Evolutionary conservation across 108 stramenopile species (phyloP).

Genomic region (Cyclotella choctawhatcheeana): DNA sequence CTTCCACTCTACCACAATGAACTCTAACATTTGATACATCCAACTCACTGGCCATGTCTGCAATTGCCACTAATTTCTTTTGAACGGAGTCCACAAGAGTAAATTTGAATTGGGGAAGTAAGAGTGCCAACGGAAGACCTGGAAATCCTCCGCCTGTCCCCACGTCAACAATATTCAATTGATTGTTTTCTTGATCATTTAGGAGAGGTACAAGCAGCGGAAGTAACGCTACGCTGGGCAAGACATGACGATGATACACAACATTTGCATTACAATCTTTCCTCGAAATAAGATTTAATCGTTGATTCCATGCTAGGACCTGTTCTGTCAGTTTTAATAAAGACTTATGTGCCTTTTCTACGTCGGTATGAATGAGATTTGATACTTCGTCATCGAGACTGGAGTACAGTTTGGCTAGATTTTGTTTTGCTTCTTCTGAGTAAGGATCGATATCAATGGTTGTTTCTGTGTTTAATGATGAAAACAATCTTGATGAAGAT

Average conservation of each 20-base stretch:
- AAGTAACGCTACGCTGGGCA: conserved; percentile 76
- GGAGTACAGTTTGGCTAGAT: conserved; percentile 26
- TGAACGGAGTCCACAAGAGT: conserved; percentile 80
- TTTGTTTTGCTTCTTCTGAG: conserved; percentile 27
- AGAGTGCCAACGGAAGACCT: conserved; percentile 87
- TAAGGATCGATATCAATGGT: conserved; percentile 34
- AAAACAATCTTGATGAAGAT: conserved; percentile 1
- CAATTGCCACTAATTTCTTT: conserved; percentile 81
- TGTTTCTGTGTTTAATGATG: background rate
- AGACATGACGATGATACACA: conserved; percentile 79
- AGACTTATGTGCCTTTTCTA: conserved; percentile 47
- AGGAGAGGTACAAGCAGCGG: conserved; percentile 40
- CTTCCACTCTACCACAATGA: conserved; percentile 80
- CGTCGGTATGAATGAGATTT: background rate
- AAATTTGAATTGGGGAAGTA: conserved; percentile 70
- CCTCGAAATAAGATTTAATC: conserved; percentile 83
- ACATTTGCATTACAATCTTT: conserved; percentile 68
- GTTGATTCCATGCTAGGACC: conserved; percentile 82
- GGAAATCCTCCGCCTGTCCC: conserved; percentile 93
- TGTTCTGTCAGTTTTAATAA: conserved; percentile 58
- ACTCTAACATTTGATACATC: conserved; percentile 71
- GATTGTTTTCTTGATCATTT: background rate
- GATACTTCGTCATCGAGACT: conserved; percentile 2
- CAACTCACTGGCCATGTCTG: conserved; percentile 75
- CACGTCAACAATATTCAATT: conserved; percentile 65